phyloP scores from a whole-genome alignment of 768 basidiomycete species.

The Hysterangium stoloniferum region DNA sequence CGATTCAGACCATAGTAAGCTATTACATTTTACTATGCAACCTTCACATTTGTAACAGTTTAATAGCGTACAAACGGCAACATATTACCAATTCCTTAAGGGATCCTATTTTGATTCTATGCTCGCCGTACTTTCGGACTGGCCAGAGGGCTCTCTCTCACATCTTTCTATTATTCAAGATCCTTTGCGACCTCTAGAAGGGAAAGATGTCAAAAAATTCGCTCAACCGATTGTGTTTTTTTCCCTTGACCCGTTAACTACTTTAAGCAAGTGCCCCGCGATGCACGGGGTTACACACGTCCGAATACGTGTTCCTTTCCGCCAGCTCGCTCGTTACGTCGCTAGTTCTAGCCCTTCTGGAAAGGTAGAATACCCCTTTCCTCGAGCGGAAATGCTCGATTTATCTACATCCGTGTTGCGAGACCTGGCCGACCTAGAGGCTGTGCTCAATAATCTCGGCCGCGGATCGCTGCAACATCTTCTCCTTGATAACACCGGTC shows the following conservation, averaged over 20 bases:
- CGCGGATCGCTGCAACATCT: constrained; percentile 45
- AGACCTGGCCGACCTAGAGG: constrained; percentile 41
- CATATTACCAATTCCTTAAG: constrained; percentile 79
- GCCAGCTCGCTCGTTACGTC: constrained; percentile 44
- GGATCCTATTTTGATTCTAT: constrained; percentile 81
- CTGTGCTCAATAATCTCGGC: constrained; percentile 42
- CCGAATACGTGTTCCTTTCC: constrained; percentile 63
- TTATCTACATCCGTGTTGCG: constrained; percentile 61
- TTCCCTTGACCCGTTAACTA: constrained; percentile 42
- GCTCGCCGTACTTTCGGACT: constrained; percentile 51
- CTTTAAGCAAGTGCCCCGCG: constrained; percentile 37
- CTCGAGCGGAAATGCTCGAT: constrained; percentile 56
- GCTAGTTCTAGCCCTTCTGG: constrained; percentile 16
- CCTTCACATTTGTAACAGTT: constrained; percentile 4
- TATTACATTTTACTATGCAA: not conserved
- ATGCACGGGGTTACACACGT: constrained; percentile 43
- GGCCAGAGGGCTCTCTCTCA: constrained; percentile 41
- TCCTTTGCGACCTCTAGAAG: constrained; percentile 28
- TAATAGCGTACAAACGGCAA: constrained; percentile 58
- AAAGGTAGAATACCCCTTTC: constrained; percentile 25
- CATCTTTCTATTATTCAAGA: constrained; percentile 63
- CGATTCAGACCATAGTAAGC: constrained; percentile 81
- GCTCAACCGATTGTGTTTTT: constrained; percentile 91
- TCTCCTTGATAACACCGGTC: constrained; percentile 57
- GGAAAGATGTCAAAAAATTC: constrained; percentile 27